These are phyloP conservation scores for Aureobasidium lini DNA, from an alignment of 2,329 filamentous ascomycete species.

Conservation along the genomic window DNA sequence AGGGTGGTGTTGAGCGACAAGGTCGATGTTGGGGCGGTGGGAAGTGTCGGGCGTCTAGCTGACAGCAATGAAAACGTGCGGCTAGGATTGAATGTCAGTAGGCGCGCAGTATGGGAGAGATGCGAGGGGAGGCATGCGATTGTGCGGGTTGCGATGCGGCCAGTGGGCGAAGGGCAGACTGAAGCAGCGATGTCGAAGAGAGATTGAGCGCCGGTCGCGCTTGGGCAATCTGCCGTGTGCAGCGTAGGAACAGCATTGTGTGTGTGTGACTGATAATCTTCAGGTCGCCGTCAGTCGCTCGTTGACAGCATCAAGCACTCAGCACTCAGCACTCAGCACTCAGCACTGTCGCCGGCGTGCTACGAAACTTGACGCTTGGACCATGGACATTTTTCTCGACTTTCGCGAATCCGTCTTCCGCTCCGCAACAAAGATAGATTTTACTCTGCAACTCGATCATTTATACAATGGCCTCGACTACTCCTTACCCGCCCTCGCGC, in stretches of 20 bases:
- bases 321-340: too few relatives aligned
- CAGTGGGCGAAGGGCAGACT: slow-evolving; percentile 8
- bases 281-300: background rate
- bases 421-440: background rate
- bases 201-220: slow-evolving; percentile 3
- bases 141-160: slow-evolving; percentile 9
- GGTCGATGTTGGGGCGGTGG: slow-evolving; percentile 4
- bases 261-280: background rate
- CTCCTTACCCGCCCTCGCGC: slow-evolving; percentile 29
- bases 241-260: slow-evolving; percentile 18
- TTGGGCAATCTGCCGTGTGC: slow-evolving; percentile 12
- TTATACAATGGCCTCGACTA: slow-evolving; percentile 15
- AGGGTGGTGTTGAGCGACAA: slow-evolving; percentile 9
- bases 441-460: background rate
- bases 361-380: background rate
- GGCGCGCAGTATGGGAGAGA: background rate
- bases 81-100: background rate
- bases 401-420: background rate
- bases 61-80: slow-evolving; percentile 9
- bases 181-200: slow-evolving; percentile 1
- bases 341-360: background rate
- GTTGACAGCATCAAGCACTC: background rate
- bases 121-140: background rate
- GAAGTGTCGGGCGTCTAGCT: slow-evolving; percentile 11
- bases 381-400: slow-evolving; percentile 1